phyloP scores from a whole-genome alignment of 2,329 filamentous ascomycete species.

The Cercospora canescens region DNA sequence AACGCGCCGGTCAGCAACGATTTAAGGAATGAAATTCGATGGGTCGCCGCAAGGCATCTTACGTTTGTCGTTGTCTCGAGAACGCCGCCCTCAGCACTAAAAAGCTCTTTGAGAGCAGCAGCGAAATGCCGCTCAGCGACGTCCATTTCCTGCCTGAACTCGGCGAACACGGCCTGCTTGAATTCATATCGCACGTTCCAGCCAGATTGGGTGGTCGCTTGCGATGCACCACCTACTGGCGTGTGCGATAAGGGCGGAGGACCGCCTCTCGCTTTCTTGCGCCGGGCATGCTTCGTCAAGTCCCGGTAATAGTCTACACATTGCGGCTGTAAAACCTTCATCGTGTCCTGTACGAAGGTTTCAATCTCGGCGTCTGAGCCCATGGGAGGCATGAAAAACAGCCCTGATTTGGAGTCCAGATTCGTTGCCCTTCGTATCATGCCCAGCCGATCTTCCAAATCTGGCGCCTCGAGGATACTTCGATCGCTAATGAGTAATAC shows the following conservation, averaged over 20 bases:
- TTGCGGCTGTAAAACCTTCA: conserved; percentile 70
- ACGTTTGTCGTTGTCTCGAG: conserved; percentile 79
- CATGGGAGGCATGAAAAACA: conserved; percentile 80
- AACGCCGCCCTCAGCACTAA: conserved; percentile 70
- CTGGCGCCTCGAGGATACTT: conserved; percentile 56
- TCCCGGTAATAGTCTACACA: conserved; percentile 92
- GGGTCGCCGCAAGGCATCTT: neutral
- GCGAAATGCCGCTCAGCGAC: conserved; percentile 82
- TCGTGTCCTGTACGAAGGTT: conserved; percentile 70
- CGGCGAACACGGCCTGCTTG: conserved; percentile 86
- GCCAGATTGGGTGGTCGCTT: conserved; percentile 78
- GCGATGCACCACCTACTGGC: conserved; percentile 79
- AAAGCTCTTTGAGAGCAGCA: conserved; percentile 78
- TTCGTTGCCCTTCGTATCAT: conserved; percentile 77
- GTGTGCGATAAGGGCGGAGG: conserved; percentile 80
- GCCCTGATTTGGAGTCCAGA: conserved; percentile 73
- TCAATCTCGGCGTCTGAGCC: conserved; percentile 70
- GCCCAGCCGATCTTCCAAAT: conserved; percentile 74
- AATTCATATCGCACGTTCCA: conserved; percentile 97
- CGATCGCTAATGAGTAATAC: conserved; percentile 77
- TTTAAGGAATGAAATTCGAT: neutral
- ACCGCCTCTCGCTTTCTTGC: conserved; percentile 79
- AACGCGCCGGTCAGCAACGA: neutral
- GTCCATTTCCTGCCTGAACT: conserved; percentile 92
- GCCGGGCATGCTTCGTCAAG: conserved; percentile 84